Percentiles rank a stretch among this genome's conserved stretches.
These are phyloP conservation scores for Neospermospora avenae DNA, from an alignment of 2,329 filamentous ascomycete species.

Conservation along the genomic window DNA sequence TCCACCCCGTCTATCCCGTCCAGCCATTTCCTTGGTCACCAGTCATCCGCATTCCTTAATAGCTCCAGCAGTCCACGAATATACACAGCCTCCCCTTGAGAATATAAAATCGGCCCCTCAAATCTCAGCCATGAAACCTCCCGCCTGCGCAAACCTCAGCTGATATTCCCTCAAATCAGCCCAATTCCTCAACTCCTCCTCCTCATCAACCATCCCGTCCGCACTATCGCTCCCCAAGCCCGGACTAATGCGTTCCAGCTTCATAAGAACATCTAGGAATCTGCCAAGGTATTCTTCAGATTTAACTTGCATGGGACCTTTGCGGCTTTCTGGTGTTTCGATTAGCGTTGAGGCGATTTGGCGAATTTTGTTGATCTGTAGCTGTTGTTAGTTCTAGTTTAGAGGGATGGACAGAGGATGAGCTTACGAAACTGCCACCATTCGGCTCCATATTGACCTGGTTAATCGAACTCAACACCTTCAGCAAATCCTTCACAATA, in stretches of 20 bases:
- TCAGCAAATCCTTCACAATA: slow-evolving; percentile 77
- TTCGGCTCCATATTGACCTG: slow-evolving; percentile 81
- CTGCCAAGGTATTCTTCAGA: slow-evolving; percentile 69
- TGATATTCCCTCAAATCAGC: slow-evolving; percentile 77
- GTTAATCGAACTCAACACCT: slow-evolving; percentile 72
- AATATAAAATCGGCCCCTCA: no score
- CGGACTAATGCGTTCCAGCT: slow-evolving; percentile 54
- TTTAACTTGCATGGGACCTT: slow-evolving; percentile 50
- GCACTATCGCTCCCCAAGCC: slow-evolving; percentile 41
- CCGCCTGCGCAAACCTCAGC: slow-evolving; percentile 64
- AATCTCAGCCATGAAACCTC: slow-evolving; percentile 45
- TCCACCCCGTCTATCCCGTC: no score
- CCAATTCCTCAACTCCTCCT: slow-evolving; percentile 74
- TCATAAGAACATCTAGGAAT: slow-evolving; percentile 72
- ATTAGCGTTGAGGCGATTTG: slow-evolving; percentile 79
- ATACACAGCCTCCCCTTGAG: no score
- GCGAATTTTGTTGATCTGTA: slow-evolving; percentile 72
- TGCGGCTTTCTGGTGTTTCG: slow-evolving; percentile 53
- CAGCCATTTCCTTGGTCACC: no score
- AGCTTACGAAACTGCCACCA: slow-evolving; percentile 58
- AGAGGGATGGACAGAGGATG: background rate
- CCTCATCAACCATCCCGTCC: slow-evolving; percentile 57
- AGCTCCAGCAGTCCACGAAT: no score
- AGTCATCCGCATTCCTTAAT: no score
- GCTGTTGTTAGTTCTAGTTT: slow-evolving; percentile 7